phyloP scores from a whole-genome alignment of 2,329 filamentous ascomycete genomes.

The Colletotrichum truncatum region DNA sequence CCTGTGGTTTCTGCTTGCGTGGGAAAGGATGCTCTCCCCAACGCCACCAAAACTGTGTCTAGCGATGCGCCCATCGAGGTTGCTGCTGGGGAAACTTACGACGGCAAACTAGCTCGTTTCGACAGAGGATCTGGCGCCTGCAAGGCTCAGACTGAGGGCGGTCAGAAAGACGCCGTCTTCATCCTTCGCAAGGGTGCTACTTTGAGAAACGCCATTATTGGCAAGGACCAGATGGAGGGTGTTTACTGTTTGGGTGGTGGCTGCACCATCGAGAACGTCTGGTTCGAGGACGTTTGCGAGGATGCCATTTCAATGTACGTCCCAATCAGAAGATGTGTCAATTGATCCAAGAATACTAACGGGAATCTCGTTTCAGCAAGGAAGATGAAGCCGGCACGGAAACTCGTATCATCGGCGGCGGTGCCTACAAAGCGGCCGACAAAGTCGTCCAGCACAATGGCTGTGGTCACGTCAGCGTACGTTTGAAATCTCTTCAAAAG shows the following conservation, averaged over 20 bases:
- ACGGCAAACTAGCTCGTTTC: slow-evolving; percentile 45
- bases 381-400: slow-evolving; percentile 28
- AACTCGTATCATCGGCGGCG: slow-evolving; percentile 44
- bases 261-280: slow-evolving; percentile 38
- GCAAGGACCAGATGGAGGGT: slow-evolving; percentile 42
- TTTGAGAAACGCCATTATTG: slow-evolving; percentile 57
- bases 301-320: slow-evolving; percentile 36
- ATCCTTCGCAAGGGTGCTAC: slow-evolving; percentile 51
- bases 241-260: slow-evolving; percentile 38
- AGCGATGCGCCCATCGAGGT: slow-evolving; percentile 43
- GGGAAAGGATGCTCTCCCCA: slow-evolving; percentile 39
- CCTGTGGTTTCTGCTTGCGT: slow-evolving; percentile 35
- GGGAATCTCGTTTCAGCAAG: background rate
- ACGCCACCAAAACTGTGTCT: slow-evolving; percentile 35
- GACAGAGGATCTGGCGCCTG: slow-evolving; percentile 52
- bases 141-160: slow-evolving; percentile 52
- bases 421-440: slow-evolving; percentile 53
- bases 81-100: slow-evolving; percentile 39
- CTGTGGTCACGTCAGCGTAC: slow-evolving; percentile 50
- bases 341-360: background rate
- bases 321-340: background rate
- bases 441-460: slow-evolving; percentile 60
- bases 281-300: slow-evolving; percentile 39
- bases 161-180: slow-evolving; percentile 53
- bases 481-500: background rate